A percentile compares a stretch with the other conserved stretches of the same genome.
Conservation (phyloP, 495 filamentous ascomycete species). For the Trichoderma gamsii region DNA sequence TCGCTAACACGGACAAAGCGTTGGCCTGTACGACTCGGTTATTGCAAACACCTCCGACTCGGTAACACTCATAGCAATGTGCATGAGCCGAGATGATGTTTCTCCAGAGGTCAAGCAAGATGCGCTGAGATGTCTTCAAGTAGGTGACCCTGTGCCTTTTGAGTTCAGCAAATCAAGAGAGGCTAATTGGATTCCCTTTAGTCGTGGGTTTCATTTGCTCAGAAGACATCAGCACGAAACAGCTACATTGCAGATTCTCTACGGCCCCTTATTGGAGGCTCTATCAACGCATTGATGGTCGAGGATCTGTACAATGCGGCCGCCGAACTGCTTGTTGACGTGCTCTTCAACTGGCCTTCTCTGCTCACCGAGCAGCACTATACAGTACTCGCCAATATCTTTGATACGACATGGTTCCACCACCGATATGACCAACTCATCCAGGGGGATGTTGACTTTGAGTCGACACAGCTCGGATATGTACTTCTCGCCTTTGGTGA, state of each 20-base stretch:
- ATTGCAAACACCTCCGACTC: conserved; percentile 47
- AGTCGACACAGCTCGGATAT: conserved; percentile 61
- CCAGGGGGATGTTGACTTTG: conserved; percentile 55
- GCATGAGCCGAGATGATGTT: conserved; percentile 18
- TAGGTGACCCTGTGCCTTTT: conserved; percentile 23
- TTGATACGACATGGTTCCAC: conserved; percentile 50
- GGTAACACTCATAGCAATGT: conserved; percentile 40
- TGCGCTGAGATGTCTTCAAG: conserved; percentile 56
- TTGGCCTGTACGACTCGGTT: conserved; percentile 45
- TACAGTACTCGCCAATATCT: conserved; percentile 46
- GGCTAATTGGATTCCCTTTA: conserved; percentile 22
- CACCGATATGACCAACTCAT: conserved; percentile 48
- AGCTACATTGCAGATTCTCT: conserved; percentile 49
- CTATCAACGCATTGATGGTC: conserved; percentile 50
- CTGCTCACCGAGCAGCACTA: conserved; percentile 56
- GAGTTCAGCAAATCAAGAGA: conserved; percentile 8
- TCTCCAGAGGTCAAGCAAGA: conserved; percentile 36
- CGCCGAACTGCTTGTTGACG: conserved; percentile 58
- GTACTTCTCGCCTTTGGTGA: conserved; percentile 66
- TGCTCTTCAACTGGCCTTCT: conserved; percentile 55
- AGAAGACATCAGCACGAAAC: conserved; percentile 50
- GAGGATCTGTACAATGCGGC: conserved; percentile 51
- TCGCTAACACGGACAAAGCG: conserved; percentile 18
- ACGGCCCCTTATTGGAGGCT: conserved; percentile 46
- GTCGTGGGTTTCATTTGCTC: conserved; percentile 66